A percentile compares a stretch with the other conserved stretches of the same genome.
These are phyloP conservation scores for Peronospora destructor DNA, from an alignment of 352 stramenopile genomes.

Conservation along the genomic window DNA sequence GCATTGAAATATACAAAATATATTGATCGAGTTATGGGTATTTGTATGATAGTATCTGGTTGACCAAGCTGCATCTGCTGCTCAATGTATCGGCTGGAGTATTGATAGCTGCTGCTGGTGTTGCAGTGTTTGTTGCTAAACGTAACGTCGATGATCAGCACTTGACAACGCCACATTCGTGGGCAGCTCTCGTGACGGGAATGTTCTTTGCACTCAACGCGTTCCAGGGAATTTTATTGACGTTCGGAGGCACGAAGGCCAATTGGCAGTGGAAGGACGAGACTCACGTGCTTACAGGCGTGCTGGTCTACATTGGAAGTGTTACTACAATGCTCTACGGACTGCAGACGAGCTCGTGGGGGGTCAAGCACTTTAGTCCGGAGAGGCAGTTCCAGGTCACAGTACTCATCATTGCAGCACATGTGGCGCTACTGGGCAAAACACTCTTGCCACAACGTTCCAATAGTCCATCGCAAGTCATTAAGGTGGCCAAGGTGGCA, in stretches of 20 bases:
- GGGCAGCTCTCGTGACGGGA: slow-evolving; percentile 40
- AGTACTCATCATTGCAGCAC: slow-evolving; percentile 39
- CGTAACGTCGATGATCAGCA: slow-evolving; percentile 24
- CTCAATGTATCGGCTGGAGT: slow-evolving; percentile 38
- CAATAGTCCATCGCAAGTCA: slow-evolving; percentile 3
- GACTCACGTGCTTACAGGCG: slow-evolving; percentile 53
- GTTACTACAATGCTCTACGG: slow-evolving; percentile 44
- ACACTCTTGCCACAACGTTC: slow-evolving; percentile 23
- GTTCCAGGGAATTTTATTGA: slow-evolving; percentile 56
- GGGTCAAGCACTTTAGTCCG: slow-evolving; percentile 20
- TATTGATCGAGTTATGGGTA: slow-evolving; percentile 8
- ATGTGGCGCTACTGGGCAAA: slow-evolving; percentile 41
- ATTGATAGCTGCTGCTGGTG: slow-evolving; percentile 34
- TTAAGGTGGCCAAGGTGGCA: slow-evolving; percentile 14
- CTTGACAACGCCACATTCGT: slow-evolving; percentile 46
- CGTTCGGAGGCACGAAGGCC: slow-evolving; percentile 37
- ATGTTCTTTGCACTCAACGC: slow-evolving; percentile 62
- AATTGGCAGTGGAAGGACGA: slow-evolving; percentile 77
- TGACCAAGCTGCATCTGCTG: slow-evolving; percentile 53
- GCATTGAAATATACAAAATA: not conserved
- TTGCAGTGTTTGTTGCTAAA: slow-evolving; percentile 38
- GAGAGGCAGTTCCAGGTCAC: slow-evolving; percentile 44
- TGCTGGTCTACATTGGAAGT: slow-evolving; percentile 49
- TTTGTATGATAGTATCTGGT: slow-evolving; percentile 27
- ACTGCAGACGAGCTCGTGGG: slow-evolving; percentile 42